These are phyloP conservation scores for Coniochaeta pulveracea DNA, from an alignment of 2,329 filamentous ascomycete species.

Conservation along the genomic window DNA sequence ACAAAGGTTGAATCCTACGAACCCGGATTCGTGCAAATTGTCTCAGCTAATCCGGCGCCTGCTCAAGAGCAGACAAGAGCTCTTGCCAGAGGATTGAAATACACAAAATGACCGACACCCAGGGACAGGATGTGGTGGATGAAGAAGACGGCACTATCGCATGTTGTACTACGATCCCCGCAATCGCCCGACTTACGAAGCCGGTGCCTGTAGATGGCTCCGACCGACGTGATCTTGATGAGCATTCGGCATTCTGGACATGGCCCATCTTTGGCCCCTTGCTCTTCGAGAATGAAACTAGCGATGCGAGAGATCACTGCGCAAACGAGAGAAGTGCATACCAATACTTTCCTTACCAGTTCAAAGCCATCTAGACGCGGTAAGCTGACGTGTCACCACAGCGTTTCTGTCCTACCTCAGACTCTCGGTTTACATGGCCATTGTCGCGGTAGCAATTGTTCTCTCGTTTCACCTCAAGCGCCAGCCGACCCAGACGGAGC, in stretches of 20 bases:
- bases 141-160: slow-evolving; percentile 23
- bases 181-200: slow-evolving; percentile 20
- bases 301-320: slow-evolving; percentile 67
- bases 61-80: too few relatives aligned
- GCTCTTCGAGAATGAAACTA: slow-evolving; percentile 63
- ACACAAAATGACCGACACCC: not conserved
- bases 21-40: too few relatives aligned
- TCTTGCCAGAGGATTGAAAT: too few relatives aligned
- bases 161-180: slow-evolving; percentile 27
- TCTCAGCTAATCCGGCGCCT: too few relatives aligned
- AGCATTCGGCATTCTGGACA: slow-evolving; percentile 37
- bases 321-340: slow-evolving; percentile 61
- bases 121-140: slow-evolving; percentile 13
- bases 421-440: slow-evolving; percentile 78
- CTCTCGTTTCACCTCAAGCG: slow-evolving; percentile 84
- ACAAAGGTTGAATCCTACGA: too few relatives aligned
- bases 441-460: slow-evolving; percentile 83
- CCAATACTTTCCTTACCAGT: not conserved
- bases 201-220: slow-evolving; percentile 32
- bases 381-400: slow-evolving; percentile 13
- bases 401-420: slow-evolving; percentile 85
- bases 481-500: slow-evolving; percentile 58
- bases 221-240: slow-evolving; percentile 12
- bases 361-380: not conserved
- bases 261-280: slow-evolving; percentile 56